These are phyloP conservation scores for Beauveria caledonica DNA, from an alignment of 2,329 filamentous ascomycete genomes.

Conservation along the genomic window DNA sequence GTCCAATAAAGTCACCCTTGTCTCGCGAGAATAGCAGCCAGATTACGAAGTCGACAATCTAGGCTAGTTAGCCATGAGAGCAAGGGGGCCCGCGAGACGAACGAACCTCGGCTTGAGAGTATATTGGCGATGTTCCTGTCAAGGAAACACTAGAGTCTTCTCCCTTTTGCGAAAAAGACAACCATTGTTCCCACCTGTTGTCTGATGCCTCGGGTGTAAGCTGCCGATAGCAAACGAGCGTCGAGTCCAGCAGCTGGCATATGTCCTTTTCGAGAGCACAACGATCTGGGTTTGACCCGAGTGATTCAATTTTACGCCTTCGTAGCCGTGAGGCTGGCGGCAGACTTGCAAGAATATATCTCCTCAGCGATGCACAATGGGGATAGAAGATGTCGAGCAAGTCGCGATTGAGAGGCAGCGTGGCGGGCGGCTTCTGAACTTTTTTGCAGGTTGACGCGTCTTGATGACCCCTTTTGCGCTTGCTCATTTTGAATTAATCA, in stretches of 20 bases:
- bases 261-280: conserved; percentile 35
- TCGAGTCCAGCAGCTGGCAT: conserved; percentile 56
- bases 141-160: conserved; percentile 50
- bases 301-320: conserved; percentile 44
- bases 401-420: conserved; percentile 40
- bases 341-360: conserved; percentile 59
- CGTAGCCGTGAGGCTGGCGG: conserved; percentile 57
- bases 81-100: neutral
- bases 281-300: conserved; percentile 27
- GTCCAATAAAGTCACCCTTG: conserved; percentile 37
- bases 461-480: conserved; percentile 1
- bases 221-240: conserved; percentile 51
- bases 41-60: conserved; percentile 72
- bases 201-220: conserved; percentile 1
- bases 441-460: conserved; percentile 19
- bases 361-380: conserved; percentile 56
- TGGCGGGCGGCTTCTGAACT: neutral
- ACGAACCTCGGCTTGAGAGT: conserved; percentile 57
- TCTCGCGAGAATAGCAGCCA: conserved; percentile 65
- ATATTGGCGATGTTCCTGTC: conserved; percentile 38
- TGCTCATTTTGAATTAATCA: neutral
- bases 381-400: conserved; percentile 63
- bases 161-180: conserved; percentile 52
- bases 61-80: conserved; percentile 14
- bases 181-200: conserved; percentile 45